Conservation (phyloP, 2,329 filamentous ascomycete species). For the Diaporthe citrichinensis region DNA sequence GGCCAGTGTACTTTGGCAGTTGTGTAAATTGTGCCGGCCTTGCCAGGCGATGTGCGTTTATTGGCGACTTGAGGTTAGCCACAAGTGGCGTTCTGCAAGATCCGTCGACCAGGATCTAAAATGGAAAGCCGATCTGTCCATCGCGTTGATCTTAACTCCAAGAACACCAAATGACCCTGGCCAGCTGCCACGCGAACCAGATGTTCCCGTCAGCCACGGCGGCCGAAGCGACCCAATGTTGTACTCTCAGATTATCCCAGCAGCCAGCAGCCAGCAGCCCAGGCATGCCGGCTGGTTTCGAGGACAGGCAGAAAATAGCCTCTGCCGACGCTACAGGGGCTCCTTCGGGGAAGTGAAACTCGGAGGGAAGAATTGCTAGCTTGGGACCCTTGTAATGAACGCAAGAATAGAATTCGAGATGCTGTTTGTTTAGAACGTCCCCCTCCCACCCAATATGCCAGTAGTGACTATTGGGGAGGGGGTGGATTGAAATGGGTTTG, state of each 20-base stretch:
- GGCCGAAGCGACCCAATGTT: conserved; percentile 8
- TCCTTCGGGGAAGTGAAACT: conserved; percentile 24
- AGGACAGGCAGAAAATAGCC: not conserved
- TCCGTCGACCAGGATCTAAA: conserved; percentile 18
- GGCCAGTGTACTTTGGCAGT: not conserved
- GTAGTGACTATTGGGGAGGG: not conserved
- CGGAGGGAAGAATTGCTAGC: conserved; percentile 12
- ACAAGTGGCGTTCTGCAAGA: conserved; percentile 32
- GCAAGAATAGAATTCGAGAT: conserved; percentile 26
- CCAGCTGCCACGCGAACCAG: conserved; percentile 36
- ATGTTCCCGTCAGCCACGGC: conserved; percentile 15
- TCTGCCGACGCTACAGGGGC: conserved; percentile 15
- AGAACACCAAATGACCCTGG: not conserved
- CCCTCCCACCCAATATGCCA: not conserved
- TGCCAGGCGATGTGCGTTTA: not conserved
- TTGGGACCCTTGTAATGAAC: conserved; percentile 3
- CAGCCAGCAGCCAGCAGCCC: conserved; percentile 7
- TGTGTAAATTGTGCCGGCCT: not conserved
- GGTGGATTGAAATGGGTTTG: not conserved
- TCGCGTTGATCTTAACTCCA: conserved; percentile 31
- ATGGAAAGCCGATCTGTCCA: conserved; percentile 38
- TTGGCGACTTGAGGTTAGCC: conserved; percentile 7
- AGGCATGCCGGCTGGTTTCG: not conserved
- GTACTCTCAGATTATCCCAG: not conserved
- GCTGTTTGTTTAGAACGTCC: not conserved